Conservation (phyloP, 2,329 filamentous ascomycete species). For the Colletotrichum endophyticum region DNA sequence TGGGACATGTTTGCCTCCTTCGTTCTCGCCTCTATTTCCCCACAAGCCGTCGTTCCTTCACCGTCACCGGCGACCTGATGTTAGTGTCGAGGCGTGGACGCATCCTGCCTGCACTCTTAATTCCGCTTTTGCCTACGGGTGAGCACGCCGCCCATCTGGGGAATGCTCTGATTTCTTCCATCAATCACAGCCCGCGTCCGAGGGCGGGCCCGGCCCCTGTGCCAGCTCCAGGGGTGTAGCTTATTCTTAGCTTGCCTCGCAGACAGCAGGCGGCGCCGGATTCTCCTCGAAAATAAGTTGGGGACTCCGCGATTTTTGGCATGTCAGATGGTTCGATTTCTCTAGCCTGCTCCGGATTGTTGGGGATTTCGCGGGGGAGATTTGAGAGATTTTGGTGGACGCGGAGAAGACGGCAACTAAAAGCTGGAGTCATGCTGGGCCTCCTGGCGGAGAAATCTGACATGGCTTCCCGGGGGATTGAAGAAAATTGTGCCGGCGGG, state of each 20-base stretch:
- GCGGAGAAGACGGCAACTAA: background rate
- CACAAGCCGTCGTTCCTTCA: background rate
- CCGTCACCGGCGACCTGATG: background rate
- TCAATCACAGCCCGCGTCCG: slow-evolving; percentile 1
- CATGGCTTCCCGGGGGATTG: background rate
- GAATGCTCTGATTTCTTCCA: slow-evolving; percentile 5
- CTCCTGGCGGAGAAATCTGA: background rate
- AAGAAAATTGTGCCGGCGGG: background rate
- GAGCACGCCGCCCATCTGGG: background rate
- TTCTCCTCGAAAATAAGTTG: background rate
- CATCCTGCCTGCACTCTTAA: background rate
- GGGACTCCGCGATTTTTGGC: background rate
- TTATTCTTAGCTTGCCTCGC: background rate
- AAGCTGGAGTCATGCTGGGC: background rate
- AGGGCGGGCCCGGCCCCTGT: background rate
- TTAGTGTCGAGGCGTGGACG: background rate
- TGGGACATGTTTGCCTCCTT: background rate
- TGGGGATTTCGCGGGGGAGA: slow-evolving; percentile 2
- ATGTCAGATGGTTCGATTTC: background rate
- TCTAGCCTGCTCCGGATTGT: background rate
- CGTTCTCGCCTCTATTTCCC: background rate
- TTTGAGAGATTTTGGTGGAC: background rate
- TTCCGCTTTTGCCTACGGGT: background rate
- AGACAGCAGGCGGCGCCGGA: background rate
- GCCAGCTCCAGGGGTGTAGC: background rate